Percentiles rank a stretch among this genome's conserved stretches.
These are phyloP conservation scores for Escallonia rubra DNA, from an alignment of 129 eudicot species.

Conservation along the genomic window DNA sequence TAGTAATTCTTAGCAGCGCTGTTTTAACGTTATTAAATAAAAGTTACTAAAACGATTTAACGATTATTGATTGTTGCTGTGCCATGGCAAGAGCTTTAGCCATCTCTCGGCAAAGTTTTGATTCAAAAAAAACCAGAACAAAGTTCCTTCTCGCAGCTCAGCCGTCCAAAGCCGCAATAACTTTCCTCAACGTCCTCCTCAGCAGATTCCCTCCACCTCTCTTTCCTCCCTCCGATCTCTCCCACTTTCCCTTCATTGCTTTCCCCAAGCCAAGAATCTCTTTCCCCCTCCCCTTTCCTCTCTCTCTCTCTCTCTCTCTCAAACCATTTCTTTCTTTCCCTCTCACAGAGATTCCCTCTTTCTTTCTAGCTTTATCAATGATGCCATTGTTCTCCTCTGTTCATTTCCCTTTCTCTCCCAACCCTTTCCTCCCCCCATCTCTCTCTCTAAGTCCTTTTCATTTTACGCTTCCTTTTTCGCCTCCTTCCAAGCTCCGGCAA, in stretches of 20 bases:
- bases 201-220: conserved; percentile 29
- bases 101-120: conserved; percentile 36
- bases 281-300: conserved; percentile 3
- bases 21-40: too few species aligned
- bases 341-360: conserved; percentile 42
- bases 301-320: conserved; percentile 11
- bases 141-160: conserved; percentile 13
- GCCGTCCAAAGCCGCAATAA: conserved; percentile 34
- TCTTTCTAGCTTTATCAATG: conserved; percentile 6
- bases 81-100: too few species aligned
- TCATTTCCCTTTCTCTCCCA: conserved; percentile 13
- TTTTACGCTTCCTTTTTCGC: conserved; percentile 38
- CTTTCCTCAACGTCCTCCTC: conserved; percentile 19
- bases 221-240: conserved; percentile 44
- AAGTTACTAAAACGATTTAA: too few species aligned
- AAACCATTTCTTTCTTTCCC: conserved; percentile 34
- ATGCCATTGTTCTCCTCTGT: too few species aligned
- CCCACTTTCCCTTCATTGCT: conserved; percentile 39
- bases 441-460: conserved; percentile 67
- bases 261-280: conserved; percentile 73
- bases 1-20: too few species aligned
- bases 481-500: conserved; percentile 32
- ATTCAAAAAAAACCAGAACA: conserved; percentile 21
- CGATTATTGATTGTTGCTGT: too few species aligned
- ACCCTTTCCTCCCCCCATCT: conserved; percentile 45